phyloP scores from a whole-genome alignment of 106 monocot species.

The Allium fistulosum region DNA sequence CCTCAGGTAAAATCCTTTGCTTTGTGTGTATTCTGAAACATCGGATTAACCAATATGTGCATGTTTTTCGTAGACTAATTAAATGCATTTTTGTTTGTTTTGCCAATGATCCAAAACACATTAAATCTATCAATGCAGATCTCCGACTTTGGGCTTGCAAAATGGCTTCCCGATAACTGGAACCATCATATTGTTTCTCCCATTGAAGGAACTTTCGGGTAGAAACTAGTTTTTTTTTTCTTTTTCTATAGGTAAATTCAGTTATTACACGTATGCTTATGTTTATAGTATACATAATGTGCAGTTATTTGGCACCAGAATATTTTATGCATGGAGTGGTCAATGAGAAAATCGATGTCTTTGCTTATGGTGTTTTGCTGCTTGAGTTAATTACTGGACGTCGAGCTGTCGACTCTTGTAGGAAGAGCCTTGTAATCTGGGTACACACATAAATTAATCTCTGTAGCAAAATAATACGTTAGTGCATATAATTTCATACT shows the following conservation, averaged over 20 bases:
- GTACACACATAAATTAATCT: constrained; percentile 19
- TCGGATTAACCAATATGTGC: too few relatives aligned
- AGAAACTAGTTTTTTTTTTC: background rate
- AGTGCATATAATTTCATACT: background rate
- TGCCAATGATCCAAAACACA: background rate
- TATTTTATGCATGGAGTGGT: constrained; percentile 95
- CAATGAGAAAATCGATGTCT: constrained; percentile 92
- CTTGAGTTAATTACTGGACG: constrained; percentile 88
- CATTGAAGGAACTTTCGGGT: constrained; percentile 99
- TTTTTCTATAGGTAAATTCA: background rate
- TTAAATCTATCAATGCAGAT: constrained; percentile 34
- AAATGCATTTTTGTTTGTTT: background rate
- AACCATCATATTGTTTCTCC: constrained; percentile 81
- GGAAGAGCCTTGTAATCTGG: constrained; percentile 88
- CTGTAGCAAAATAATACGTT: background rate
- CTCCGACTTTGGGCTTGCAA: constrained; percentile 97
- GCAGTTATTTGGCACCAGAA: constrained; percentile 82
- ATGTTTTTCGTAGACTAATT: too few relatives aligned
- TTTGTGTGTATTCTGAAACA: too few relatives aligned
- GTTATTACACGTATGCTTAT: background rate
- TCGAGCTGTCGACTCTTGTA: constrained; percentile 53
- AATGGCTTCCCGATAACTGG: constrained; percentile 96
- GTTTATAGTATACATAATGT: background rate
- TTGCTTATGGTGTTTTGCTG: constrained; percentile 85
- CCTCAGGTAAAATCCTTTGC: constrained; percentile 53